Evolutionary conservation across 2,329 filamentous ascomycete species (phyloP).

Genomic region (Fusarium euwallaceae): DNA sequence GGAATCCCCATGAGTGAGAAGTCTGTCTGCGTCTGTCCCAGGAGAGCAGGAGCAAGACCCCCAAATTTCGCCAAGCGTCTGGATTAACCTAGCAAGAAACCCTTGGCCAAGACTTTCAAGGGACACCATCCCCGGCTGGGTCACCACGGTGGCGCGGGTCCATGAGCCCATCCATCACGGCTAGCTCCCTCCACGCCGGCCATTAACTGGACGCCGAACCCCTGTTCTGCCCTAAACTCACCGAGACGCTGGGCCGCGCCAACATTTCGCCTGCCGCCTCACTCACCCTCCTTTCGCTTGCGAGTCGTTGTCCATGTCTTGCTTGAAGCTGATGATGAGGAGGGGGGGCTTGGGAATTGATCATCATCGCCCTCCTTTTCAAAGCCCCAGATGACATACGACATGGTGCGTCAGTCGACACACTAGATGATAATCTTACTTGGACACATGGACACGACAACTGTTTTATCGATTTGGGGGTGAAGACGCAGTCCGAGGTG

Average conservation of each 20-base stretch:
- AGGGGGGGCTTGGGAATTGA: slow-evolving; percentile 25
- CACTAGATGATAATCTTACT: slow-evolving; percentile 19
- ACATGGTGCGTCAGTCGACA: slow-evolving; percentile 29
- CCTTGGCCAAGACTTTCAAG: slow-evolving; percentile 25
- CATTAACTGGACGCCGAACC: slow-evolving; percentile 28
- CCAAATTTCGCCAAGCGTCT: slow-evolving; percentile 30
- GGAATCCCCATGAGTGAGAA: background rate
- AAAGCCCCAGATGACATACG: slow-evolving; percentile 39
- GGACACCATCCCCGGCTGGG: slow-evolving; percentile 13
- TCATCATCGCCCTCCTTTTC: slow-evolving; percentile 27
- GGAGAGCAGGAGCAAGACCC: slow-evolving; percentile 16
- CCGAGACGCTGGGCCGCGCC: slow-evolving; percentile 38
- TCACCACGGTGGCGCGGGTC: slow-evolving; percentile 41
- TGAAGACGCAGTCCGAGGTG: slow-evolving; percentile 11
- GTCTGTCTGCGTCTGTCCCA: background rate
- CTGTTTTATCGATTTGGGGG: slow-evolving; percentile 14
- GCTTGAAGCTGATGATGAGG: slow-evolving; percentile 30
- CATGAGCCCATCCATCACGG: slow-evolving; percentile 36
- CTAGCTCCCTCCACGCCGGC: slow-evolving; percentile 29
- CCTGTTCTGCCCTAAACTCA: slow-evolving; percentile 41
- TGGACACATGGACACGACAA: slow-evolving; percentile 13
- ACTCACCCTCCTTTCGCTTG: slow-evolving; percentile 38
- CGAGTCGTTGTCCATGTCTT: slow-evolving; percentile 12
- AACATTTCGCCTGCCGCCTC: slow-evolving; percentile 13
- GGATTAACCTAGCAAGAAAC: slow-evolving; percentile 18